Conservation (phyloP, 2,329 filamentous ascomycete species). For the Aureobasidium vineae region DNA sequence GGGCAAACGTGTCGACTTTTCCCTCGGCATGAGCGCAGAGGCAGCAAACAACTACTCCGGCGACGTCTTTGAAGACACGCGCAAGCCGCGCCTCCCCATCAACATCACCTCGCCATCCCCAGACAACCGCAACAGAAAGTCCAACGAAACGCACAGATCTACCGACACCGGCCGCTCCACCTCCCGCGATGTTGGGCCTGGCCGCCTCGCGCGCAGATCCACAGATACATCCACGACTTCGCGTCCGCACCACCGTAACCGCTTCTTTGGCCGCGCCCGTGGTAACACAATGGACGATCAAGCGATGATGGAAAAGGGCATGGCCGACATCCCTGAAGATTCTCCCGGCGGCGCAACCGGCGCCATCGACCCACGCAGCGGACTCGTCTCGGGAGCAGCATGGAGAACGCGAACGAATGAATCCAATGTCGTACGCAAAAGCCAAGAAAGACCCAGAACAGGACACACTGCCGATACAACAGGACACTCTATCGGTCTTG, state of each 20-base stretch:
- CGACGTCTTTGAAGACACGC: slow-evolving; percentile 62
- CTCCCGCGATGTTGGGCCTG: slow-evolving; percentile 33
- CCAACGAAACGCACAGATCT: slow-evolving; percentile 30
- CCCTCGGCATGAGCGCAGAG: slow-evolving; percentile 63
- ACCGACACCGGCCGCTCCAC: slow-evolving; percentile 33
- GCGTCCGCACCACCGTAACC: slow-evolving; percentile 57
- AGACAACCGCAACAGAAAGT: slow-evolving; percentile 30
- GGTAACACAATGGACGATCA: slow-evolving; percentile 32
- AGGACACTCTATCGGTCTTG: slow-evolving; percentile 8
- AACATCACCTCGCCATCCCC: slow-evolving; percentile 40
- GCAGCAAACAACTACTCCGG: slow-evolving; percentile 59
- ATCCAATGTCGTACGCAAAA: slow-evolving; percentile 30
- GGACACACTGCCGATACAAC: not conserved
- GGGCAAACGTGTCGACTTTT: slow-evolving; percentile 67
- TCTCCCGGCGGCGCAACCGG: slow-evolving; percentile 1
- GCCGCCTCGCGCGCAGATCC: slow-evolving; percentile 35
- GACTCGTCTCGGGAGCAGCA: slow-evolving; percentile 36
- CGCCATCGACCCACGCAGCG: slow-evolving; percentile 37
- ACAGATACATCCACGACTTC: slow-evolving; percentile 32
- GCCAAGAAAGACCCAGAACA: slow-evolving; percentile 12
- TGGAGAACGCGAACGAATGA: slow-evolving; percentile 36
- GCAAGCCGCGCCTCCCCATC: slow-evolving; percentile 44
- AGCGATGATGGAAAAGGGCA: slow-evolving; percentile 38
- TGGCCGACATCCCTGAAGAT: slow-evolving; percentile 41
- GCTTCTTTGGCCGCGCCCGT: slow-evolving; percentile 57